These are phyloP conservation scores for Phytophthora pisi DNA, from an alignment of 352 stramenopile species.

Conservation along the genomic window DNA sequence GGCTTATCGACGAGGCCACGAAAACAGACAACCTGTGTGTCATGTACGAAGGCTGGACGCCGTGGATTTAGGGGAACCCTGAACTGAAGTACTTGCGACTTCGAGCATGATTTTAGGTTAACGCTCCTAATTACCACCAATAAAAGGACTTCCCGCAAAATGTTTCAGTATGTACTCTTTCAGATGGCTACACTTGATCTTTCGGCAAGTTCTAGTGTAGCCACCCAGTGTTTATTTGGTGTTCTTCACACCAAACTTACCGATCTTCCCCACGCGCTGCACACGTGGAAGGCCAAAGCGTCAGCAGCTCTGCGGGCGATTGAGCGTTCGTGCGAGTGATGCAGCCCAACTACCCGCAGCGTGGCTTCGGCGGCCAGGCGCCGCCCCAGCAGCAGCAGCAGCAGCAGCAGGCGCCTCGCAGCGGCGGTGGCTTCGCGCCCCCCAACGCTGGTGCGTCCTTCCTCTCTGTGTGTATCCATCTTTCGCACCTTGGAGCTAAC, in stretches of 20 bases:
- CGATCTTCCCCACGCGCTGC: slow-evolving; percentile 8
- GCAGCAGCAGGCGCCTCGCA: slow-evolving; percentile 40
- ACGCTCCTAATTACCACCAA: too few species aligned
- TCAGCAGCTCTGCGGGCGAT: slow-evolving; percentile 5
- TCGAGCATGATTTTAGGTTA: too few species aligned
- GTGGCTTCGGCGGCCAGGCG: slow-evolving; percentile 33
- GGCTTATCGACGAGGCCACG: slow-evolving; percentile 79
- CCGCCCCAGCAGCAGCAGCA: slow-evolving; percentile 21
- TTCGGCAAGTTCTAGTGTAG: neutral
- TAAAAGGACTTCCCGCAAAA: too few species aligned
- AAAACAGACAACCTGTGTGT: slow-evolving; percentile 85
- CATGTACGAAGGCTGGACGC: slow-evolving; percentile 91
- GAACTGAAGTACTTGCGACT: too few species aligned
- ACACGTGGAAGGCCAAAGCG: slow-evolving; percentile 37
- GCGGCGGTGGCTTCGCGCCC: slow-evolving; percentile 28
- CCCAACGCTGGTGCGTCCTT: slow-evolving; percentile 14
- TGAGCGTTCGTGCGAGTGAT: slow-evolving; percentile 28
- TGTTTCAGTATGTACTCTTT: too few species aligned
- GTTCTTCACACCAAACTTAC: too few species aligned
- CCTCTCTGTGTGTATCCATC: neutral
- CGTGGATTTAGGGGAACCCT: slow-evolving; percentile 68
- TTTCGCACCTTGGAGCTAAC: neutral
- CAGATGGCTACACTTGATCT: neutral
- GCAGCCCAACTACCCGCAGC: slow-evolving; percentile 50
- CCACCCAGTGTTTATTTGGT: too few species aligned